These are phyloP conservation scores for Euptelea pleiosperma DNA, from an alignment of 164 flowering plant genomes.

Conservation along the genomic window DNA sequence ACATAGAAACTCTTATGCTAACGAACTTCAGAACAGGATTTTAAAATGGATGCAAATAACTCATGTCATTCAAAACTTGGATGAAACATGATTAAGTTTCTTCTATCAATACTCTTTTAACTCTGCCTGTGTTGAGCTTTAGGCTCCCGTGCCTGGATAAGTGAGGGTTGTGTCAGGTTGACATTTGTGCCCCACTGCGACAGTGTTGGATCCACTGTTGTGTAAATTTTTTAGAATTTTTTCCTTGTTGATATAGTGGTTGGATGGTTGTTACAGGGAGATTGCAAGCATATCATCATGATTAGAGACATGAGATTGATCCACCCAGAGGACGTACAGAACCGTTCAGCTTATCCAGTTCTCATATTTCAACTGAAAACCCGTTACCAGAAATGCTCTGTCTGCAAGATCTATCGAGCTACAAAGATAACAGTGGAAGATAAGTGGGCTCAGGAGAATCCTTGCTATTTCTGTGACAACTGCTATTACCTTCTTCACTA, in stretches of 20 bases:
- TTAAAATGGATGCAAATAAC: too few relatives aligned
- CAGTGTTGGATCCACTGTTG: too few relatives aligned
- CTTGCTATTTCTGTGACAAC: slow-evolving; percentile 74
- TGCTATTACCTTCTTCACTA: slow-evolving; percentile 77
- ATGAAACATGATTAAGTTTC: too few relatives aligned
- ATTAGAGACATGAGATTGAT: slow-evolving; percentile 86
- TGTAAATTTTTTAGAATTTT: not conserved
- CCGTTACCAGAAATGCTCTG: slow-evolving; percentile 52
- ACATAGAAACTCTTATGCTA: too few relatives aligned
- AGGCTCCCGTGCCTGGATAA: too few relatives aligned
- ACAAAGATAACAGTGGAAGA: slow-evolving; percentile 73
- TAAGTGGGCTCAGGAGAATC: slow-evolving; percentile 71
- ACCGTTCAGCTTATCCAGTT: slow-evolving; percentile 66
- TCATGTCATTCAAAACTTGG: too few relatives aligned
- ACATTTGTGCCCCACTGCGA: too few relatives aligned
- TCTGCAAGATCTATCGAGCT: slow-evolving; percentile 60
- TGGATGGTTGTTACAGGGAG: slow-evolving; percentile 43
- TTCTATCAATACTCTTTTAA: too few relatives aligned
- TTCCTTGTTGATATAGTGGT: not conserved
- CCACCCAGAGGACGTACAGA: slow-evolving; percentile 76
- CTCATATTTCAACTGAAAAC: slow-evolving; percentile 40
- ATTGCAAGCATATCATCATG: slow-evolving; percentile 72
- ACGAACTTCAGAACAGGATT: too few relatives aligned
- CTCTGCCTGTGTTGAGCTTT: too few relatives aligned
- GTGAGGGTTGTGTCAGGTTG: too few relatives aligned